phyloP scores from a whole-genome alignment of 2,329 filamentous ascomycete genomes.

The Aspergillus sp. region DNA sequence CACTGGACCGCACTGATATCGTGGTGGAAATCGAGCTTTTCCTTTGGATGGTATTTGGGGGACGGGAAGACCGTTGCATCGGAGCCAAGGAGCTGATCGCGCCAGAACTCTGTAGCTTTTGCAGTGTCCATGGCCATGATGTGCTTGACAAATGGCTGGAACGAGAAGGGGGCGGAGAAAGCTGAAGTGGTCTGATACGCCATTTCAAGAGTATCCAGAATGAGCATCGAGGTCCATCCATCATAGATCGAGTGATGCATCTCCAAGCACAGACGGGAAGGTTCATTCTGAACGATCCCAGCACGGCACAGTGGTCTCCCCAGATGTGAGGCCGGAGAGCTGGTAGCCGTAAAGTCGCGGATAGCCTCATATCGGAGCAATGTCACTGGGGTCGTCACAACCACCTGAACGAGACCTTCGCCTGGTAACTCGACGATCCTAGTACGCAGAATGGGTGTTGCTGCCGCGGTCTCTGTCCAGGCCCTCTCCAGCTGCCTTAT shows the following conservation, averaged over 20 bases:
- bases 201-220: slow-evolving; percentile 6
- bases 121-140: background rate
- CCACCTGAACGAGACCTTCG: slow-evolving; percentile 19
- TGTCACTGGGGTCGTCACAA: slow-evolving; percentile 15
- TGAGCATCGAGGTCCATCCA: slow-evolving; percentile 19
- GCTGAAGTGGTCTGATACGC: slow-evolving; percentile 2
- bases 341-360: slow-evolving; percentile 8
- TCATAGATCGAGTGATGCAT: slow-evolving; percentile 45
- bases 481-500: slow-evolving; percentile 29
- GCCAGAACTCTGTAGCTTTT: background rate
- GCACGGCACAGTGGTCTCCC: slow-evolving; percentile 13
- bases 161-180: background rate
- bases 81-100: no score
- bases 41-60: background rate
- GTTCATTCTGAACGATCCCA: slow-evolving; percentile 8
- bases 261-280: slow-evolving; percentile 33
- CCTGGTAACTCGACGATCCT: slow-evolving; percentile 19
- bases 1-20: background rate
- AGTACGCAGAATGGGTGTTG: slow-evolving; percentile 37
- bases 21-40: background rate
- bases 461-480: slow-evolving; percentile 31
- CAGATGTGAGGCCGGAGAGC: slow-evolving; percentile 13
- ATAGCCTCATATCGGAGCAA: slow-evolving; percentile 15
- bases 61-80: background rate
- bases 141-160: slow-evolving; percentile 14